phyloP scores from a whole-genome alignment of 805 yeast genomes.

The Ogataea ganodermae region DNA sequence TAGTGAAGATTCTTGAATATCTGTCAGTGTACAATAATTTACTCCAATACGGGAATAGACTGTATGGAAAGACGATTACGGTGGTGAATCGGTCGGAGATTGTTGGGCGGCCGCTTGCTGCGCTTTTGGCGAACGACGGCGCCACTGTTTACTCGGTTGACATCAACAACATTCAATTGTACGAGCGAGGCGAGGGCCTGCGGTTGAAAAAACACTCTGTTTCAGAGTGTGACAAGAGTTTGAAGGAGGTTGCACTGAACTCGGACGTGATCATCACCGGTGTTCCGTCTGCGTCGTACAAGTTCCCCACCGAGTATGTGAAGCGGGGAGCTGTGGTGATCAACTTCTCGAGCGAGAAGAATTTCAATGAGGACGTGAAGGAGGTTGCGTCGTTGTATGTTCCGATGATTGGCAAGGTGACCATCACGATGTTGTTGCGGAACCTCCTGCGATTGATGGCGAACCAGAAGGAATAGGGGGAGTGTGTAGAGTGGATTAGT shows the following conservation, averaged over 20 bases:
- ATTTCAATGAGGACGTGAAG: slow-evolving; percentile 82
- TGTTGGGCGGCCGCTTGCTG: slow-evolving; percentile 97
- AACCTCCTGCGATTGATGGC: slow-evolving; percentile 81
- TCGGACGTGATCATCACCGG: slow-evolving; percentile 97
- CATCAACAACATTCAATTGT: slow-evolving; percentile 81
- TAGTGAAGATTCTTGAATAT: slow-evolving; percentile 89
- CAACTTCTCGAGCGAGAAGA: slow-evolving; percentile 86
- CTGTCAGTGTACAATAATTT: slow-evolving; percentile 83
- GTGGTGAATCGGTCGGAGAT: slow-evolving; percentile 94
- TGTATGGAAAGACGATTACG: slow-evolving; percentile 89
- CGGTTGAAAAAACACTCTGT: slow-evolving; percentile 82
- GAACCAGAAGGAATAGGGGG: slow-evolving; percentile 41
- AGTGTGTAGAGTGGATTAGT: neutral
- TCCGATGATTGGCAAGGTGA: slow-evolving; percentile 95
- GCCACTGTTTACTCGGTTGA: slow-evolving; percentile 95
- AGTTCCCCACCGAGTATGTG: slow-evolving; percentile 80
- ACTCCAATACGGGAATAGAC: slow-evolving; percentile 84
- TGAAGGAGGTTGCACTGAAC: slow-evolving; percentile 65
- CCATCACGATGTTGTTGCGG: slow-evolving; percentile 91
- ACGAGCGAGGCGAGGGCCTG: slow-evolving; percentile 92
- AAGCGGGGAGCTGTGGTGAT: slow-evolving; percentile 88
- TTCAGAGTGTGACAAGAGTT: slow-evolving; percentile 50
- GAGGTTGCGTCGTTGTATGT: slow-evolving; percentile 87
- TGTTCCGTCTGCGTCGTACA: slow-evolving; percentile 81
- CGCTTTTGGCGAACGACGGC: slow-evolving; percentile 94